Evolutionary conservation across 352 stramenopile genomes (phyloP).

Genomic region (Pythium oligandrum): DNA sequence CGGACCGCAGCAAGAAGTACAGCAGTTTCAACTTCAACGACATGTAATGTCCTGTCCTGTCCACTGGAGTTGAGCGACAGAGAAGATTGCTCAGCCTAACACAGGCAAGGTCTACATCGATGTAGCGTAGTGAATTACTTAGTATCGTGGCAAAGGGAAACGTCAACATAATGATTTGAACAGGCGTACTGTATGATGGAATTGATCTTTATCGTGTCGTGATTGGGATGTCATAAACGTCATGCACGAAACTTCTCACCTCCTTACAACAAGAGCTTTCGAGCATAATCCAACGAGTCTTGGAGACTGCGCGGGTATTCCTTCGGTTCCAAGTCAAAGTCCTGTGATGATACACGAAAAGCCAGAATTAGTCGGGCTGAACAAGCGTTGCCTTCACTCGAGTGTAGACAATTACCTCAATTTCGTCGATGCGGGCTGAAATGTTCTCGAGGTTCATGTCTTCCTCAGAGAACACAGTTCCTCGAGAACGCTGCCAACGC

Average conservation of each 20-base stretch:
- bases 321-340: conserved; percentile 53
- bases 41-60: no score
- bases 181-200: no score
- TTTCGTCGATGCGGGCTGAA: conserved; percentile 41
- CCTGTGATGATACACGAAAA: conserved; percentile 16
- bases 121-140: no score
- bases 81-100: no score
- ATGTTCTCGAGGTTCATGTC: conserved; percentile 49
- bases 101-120: no score
- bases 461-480: conserved; percentile 45
- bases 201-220: neutral
- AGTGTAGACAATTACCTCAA: conserved; percentile 33
- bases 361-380: conserved; percentile 5
- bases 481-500: conserved; percentile 70
- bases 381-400: neutral
- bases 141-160: no score
- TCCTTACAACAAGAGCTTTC: neutral
- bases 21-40: no score
- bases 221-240: conserved; percentile 1
- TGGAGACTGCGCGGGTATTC: conserved; percentile 60
- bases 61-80: no score
- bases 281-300: conserved; percentile 49
- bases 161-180: no score
- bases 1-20: no score
- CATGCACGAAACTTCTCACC: neutral